Base-by-base conservation (phyloP, 2,329 filamentous ascomycete genomes). In the Hymenoscyphus infarciens region DNA sequence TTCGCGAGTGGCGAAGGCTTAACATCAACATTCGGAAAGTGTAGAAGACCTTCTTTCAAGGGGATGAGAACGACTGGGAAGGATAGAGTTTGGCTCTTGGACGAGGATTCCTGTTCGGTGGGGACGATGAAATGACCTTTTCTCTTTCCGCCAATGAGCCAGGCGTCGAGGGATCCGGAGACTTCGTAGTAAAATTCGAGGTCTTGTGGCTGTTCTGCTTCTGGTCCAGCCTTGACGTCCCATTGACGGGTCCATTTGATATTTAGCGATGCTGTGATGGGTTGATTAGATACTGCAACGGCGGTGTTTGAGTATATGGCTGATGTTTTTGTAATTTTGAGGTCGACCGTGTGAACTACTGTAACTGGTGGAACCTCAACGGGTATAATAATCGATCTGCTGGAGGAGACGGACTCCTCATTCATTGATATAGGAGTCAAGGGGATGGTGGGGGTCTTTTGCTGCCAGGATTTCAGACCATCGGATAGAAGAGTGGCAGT, bases 311-410 rank as follows among this genome's bases (percentile, higher is more conserved):
- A 67, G 53, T 73, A 75, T 61, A 72, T 69, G 61, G 72, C 75
- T 71, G 69, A 71, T 63, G 70, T 39, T 64, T 74, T 63, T 10
- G 80, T 77, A 1, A 91, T 75, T 31, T 79, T 78, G 31, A 94
- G 82, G 59, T 89, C 86, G 2, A 89, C 88, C 0, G 90, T 96
- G 75, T 96, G 90, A 0, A 98, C 84, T 22, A 97, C 85, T 56
- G 91, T 86, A 1, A 97, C 82, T 1, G 89, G 87, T 0, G 94
- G 94, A 1, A 99, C 86, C 63, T 97, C 92, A 15, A 99, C 93
- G 0, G 93, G 91, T 60, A 99, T 96, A 33, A 89, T 80, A 69
- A 99, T 93, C 13, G 86, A 87, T 22, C 83, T 82, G 65, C 75
- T 80, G 22, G 82, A 78, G 25, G 76, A 59, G n/a, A 73, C 66